A percentile compares a stretch with the other conserved stretches of the same genome.
These are phyloP conservation scores for Elymus sibiricus DNA, from an alignment of 176 grass and related monocot species.

Conservation along the genomic window DNA sequence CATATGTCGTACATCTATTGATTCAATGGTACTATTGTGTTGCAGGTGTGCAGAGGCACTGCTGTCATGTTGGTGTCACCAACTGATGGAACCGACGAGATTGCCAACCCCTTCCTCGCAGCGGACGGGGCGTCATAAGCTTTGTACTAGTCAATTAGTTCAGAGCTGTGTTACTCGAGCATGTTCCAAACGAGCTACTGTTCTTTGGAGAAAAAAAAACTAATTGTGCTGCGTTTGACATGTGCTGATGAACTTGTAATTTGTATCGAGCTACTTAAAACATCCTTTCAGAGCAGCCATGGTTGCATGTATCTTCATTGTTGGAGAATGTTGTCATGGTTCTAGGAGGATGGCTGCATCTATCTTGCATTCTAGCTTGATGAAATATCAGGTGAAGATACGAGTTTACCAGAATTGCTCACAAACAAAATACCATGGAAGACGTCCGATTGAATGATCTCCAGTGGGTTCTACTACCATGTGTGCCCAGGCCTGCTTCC, in stretches of 20 bases:
- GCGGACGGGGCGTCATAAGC: slow-evolving; percentile 56
- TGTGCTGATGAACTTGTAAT: slow-evolving; percentile 3
- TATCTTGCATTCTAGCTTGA: background rate
- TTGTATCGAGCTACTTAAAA: background rate
- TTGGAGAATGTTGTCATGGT: background rate
- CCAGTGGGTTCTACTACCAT: too few species aligned
- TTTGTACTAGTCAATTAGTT: background rate
- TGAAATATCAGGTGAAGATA: background rate
- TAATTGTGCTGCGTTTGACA: background rate
- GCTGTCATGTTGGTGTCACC: slow-evolving; percentile 96
- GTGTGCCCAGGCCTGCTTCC: too few species aligned
- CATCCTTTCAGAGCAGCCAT: background rate
- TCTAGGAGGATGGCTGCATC: background rate
- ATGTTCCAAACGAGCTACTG: background rate
- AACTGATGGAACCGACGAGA: slow-evolving; percentile 88
- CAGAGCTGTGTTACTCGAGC: background rate
- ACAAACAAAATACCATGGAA: background rate
- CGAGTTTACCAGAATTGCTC: background rate
- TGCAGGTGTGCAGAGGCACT: slow-evolving; percentile 83
- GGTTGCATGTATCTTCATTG: background rate
- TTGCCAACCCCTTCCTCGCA: slow-evolving; percentile 76
- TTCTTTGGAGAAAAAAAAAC: background rate
- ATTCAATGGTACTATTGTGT: background rate
- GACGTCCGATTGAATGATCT: too few species aligned
- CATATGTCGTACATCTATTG: background rate